Evolutionary conservation across 257 asterid species (phyloP), one percentile per base, ranked within the genome.

Genomic region (Paulownia fortunei): DNA sequence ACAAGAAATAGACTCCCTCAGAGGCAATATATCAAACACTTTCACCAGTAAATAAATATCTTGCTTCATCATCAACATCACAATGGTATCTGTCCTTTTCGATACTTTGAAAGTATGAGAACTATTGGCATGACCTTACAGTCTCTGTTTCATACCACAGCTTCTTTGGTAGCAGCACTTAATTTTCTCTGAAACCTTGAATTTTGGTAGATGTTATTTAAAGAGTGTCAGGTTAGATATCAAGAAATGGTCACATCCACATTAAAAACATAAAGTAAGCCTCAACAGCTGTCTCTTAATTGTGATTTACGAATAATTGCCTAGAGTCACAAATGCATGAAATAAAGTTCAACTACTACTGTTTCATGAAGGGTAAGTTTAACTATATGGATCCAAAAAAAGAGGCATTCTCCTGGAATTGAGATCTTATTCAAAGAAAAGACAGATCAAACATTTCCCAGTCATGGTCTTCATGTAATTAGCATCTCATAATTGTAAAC

Each of bases 181-280:
- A 58, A 44, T 42, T 73, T 73, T 68, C 26, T 46, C 55, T 54
- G 7, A 47, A 56, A 55, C 26, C 39, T 78, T 61, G 6, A 69
- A 46, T 69, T 63, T 34, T 39, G 66, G 59, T 52, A 68, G 78
- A 56, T 74, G 66, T 61, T 60, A 18, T 81, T 69, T 81, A 27
- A 44, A 26, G 71, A 59, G 80, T 65, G 80, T 65, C 26, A 44
- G 59, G 67, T 41, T 10, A 15, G 55, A 51, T 23, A 49, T 60
- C 55, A 34, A 59, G 16, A 47, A 42, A 37, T 41, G 51, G 44
- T 69, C 61, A 69, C 54, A 69, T 70, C 32, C 30, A 27, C 63
- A 75, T 70, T 79, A 58, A 83, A 70, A 44, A 6, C 69, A 39
- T 30, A 75, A 52, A 77, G 56, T 19, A 27, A 39, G 64, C 37